phyloP scores from a whole-genome alignment of 2,329 filamentous ascomycete species.

The Diaporthe citri region DNA sequence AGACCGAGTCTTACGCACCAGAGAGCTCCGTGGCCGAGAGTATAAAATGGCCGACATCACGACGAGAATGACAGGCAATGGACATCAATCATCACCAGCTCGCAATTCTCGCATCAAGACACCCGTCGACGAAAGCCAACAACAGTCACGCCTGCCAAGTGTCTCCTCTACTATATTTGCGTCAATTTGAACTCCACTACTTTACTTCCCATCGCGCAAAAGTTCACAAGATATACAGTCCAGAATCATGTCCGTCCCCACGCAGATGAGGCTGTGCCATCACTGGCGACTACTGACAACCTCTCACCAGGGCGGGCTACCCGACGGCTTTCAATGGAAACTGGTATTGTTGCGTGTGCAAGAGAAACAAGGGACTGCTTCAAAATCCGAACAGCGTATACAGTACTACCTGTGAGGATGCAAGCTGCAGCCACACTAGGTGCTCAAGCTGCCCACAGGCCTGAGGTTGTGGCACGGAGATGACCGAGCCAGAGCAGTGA shows the following conservation, averaged over 20 bases:
- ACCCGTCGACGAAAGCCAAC: not conserved
- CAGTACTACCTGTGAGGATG: constrained; percentile 17
- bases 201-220: not conserved
- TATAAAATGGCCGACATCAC: constrained; percentile 22
- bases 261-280: not conserved
- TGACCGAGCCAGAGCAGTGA: constrained; percentile 12
- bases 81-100: not conserved
- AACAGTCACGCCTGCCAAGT: not conserved
- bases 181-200: not conserved
- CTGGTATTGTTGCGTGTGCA: constrained; percentile 34
- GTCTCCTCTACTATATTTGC: too few species aligned
- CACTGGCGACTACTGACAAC: not conserved
- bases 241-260: constrained; percentile 15
- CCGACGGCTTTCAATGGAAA: not conserved
- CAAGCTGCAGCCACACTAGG: not conserved
- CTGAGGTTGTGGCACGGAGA: constrained; percentile 12
- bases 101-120: not conserved
- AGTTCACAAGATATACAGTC: not conserved
- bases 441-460: not conserved
- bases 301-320: not conserved
- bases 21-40: not conserved
- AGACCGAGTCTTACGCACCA: not conserved
- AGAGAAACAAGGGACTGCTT: not conserved
- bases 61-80: not conserved
- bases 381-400: not conserved